phyloP scores from a whole-genome alignment of 352 stramenopile genomes.

The Peronosclerospora sorghi region DNA sequence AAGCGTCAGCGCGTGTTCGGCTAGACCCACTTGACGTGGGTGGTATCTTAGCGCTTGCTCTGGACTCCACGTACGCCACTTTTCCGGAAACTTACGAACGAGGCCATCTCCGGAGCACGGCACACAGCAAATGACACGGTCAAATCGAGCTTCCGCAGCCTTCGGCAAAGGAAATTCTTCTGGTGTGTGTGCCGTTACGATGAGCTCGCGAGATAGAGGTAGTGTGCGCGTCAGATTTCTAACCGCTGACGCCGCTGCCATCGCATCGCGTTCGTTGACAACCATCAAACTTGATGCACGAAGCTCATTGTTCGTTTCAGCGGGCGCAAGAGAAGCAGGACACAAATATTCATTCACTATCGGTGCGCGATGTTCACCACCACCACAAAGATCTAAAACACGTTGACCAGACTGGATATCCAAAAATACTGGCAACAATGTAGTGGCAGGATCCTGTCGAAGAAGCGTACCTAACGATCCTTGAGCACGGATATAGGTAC shows the following conservation, averaged over 20 bases:
- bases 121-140: constrained; percentile 63
- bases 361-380: constrained; percentile 51
- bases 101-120: constrained; percentile 75
- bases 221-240: constrained; percentile 49
- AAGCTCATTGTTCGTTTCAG: constrained; percentile 9
- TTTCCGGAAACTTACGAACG: constrained; percentile 66
- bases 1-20: constrained; percentile 42
- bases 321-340: constrained; percentile 5
- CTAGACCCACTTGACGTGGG: constrained; percentile 72
- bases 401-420: constrained; percentile 73
- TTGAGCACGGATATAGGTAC: constrained; percentile 88
- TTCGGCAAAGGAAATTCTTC: constrained; percentile 50
- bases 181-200: constrained; percentile 67
- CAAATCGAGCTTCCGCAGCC: constrained; percentile 32
- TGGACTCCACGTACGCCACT: constrained; percentile 68
- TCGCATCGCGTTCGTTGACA: constrained; percentile 62
- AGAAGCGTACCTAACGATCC: constrained; percentile 83
- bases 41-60: constrained; percentile 39
- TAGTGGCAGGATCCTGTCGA: constrained; percentile 91
- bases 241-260: constrained; percentile 34
- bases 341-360: constrained; percentile 37
- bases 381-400: constrained; percentile 59
- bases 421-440: constrained; percentile 92
- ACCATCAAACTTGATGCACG: constrained; percentile 28
- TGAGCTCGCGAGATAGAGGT: constrained; percentile 28